Base-by-base conservation (phyloP, 176 grass and related monocot genomes). In the Cenchrus americanus region DNA sequence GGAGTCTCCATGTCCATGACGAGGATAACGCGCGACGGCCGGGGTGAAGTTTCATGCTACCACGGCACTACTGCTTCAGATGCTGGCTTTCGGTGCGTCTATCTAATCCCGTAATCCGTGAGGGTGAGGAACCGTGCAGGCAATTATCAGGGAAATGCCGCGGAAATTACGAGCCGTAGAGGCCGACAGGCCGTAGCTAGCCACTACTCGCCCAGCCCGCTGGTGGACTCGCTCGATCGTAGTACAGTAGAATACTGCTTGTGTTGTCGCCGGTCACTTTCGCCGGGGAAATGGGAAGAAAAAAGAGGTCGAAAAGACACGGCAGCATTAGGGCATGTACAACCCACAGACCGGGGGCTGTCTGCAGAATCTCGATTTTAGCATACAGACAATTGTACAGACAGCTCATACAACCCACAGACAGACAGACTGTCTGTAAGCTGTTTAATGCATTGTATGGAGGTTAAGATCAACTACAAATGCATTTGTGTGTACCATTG, bases 231-330 rank as follows among this genome's bases (percentile, higher is more conserved):
- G 7, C 15, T 57, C 18, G 54, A 57, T 57, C 42, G 24, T 15
- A 9, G 24, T 15, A 9, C 14, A 0, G 27, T 30, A 30, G 27
- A 30, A 2, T 30, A 30, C 27, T 30, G 27, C 27, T 30, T 27
- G 41, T 22, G 71, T 40, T 43, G 54, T 43, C 47, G 76, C 76
- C 23, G 65, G 66, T 86, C 84, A 19, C 43, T 79, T 19, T 86
- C 75, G 75, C 84, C 4, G 17, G 4, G 34, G 34, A 37, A 37
- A 37, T 37, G 34, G 34, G 34, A 37, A 49, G 61, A 79, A 79
- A 48, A 11, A 6, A 1, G 18, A n/a, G 41, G 41, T 37, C 34
- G 34, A 5, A 37, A 37, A 37, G 34, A 37, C 42, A 8, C 55
- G 19, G 82, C 21, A 2, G 21, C 42, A 49, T n/a, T n/a, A n/a